Evolutionary conservation across 1,284 basidiomycete genomes (phyloP).

Genomic region (Amylostereum areolatum): DNA sequence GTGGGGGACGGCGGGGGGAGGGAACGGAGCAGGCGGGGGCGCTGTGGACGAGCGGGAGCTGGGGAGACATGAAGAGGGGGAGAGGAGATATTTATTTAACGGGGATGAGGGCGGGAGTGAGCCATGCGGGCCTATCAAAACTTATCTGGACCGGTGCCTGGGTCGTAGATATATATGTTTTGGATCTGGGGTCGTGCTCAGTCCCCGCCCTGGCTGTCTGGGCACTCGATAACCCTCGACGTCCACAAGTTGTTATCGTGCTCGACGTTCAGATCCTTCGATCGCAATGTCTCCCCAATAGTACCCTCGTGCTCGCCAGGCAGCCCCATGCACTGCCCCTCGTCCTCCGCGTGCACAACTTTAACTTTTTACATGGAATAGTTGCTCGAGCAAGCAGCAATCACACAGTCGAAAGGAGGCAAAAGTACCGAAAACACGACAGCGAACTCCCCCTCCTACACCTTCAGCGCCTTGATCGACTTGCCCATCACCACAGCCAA

Average conservation of each 20-base stretch:
- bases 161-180: neutral
- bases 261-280: too few relatives aligned
- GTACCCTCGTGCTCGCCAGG: too few relatives aligned
- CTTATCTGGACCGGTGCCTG: too few relatives aligned
- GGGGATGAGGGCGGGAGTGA: neutral
- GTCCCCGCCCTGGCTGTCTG: too few relatives aligned
- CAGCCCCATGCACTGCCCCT: too few relatives aligned
- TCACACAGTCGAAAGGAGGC: too few relatives aligned
- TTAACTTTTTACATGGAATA: too few relatives aligned
- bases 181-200: neutral
- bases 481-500: slow-evolving; percentile 85
- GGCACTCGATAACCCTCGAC: too few relatives aligned
- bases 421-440: neutral
- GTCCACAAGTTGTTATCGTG: too few relatives aligned
- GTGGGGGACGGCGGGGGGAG: neutral
- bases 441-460: slow-evolving; percentile 31
- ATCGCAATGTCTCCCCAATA: too few relatives aligned
- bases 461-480: slow-evolving; percentile 76
- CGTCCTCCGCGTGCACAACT: too few relatives aligned
- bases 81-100: neutral
- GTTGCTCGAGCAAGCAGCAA: too few relatives aligned
- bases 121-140: slow-evolving; percentile 1
- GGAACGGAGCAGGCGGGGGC: neutral
- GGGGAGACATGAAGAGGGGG: neutral
- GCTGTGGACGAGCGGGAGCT: neutral